These are phyloP conservation scores for Scedosporium boydii DNA, from an alignment of 2,329 filamentous ascomycete genomes.

Conservation along the genomic window DNA sequence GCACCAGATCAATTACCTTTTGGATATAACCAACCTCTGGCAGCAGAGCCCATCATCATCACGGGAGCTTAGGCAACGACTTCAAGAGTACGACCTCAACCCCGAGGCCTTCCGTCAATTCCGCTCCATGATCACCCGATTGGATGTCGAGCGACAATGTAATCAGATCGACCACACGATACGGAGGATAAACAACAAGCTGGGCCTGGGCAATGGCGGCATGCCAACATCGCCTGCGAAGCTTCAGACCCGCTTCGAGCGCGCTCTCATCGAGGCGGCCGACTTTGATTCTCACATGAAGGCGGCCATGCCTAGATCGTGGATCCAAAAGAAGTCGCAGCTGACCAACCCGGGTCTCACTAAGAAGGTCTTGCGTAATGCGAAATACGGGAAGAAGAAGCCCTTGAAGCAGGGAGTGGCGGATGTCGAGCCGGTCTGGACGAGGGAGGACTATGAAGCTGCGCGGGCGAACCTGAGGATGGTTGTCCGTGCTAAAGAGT, in stretches of 20 bases:
- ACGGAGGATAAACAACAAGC: not conserved
- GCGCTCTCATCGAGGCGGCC: not conserved
- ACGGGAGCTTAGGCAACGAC: not conserved
- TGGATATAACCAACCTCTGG: slow-evolving; percentile 6
- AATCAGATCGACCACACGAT: slow-evolving; percentile 3
- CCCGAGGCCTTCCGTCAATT: slow-evolving; percentile 4
- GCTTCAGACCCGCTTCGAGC: not conserved
- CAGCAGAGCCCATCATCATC: not conserved
- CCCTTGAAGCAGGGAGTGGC: not conserved
- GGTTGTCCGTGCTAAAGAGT: not conserved
- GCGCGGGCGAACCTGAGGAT: slow-evolving; percentile 1
- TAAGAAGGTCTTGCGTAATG: not conserved
- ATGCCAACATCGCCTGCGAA: not conserved
- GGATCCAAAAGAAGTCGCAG: not conserved
- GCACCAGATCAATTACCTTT: slow-evolving; percentile 11
- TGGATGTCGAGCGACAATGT: slow-evolving; percentile 5
- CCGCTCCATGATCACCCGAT: not conserved
- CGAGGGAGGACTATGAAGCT: not conserved
- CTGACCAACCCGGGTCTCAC: not conserved
- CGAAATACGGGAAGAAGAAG: no score
- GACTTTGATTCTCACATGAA: slow-evolving; percentile 10
- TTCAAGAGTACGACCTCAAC: slow-evolving; percentile 3
- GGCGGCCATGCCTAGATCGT: slow-evolving; percentile 9
- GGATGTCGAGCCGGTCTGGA: not conserved
- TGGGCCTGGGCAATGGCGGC: not conserved